Evolutionary conservation across 2,329 filamentous ascomycete genomes (phyloP).

Genomic region (Fusarium goolgardi): DNA sequence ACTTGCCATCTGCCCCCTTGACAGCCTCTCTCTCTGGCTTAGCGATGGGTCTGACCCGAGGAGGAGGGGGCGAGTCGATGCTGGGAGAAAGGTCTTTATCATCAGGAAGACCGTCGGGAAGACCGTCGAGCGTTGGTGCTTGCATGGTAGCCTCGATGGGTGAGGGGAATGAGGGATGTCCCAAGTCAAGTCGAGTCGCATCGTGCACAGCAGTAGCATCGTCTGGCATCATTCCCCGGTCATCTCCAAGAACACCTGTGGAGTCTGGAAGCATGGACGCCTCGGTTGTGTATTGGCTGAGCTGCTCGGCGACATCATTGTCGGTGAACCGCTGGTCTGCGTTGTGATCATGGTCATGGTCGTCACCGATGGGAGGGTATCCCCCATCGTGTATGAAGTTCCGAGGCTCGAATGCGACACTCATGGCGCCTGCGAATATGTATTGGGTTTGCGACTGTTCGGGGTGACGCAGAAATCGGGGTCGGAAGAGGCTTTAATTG

Average conservation of each 20-base stretch:
- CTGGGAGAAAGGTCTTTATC: conserved; percentile 52
- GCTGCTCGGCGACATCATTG: conserved; percentile 57
- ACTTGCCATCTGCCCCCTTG: conserved; percentile 79
- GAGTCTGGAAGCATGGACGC: conserved; percentile 54
- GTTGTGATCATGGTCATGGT: conserved; percentile 57
- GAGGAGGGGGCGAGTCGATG: conserved; percentile 50
- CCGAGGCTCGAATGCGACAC: conserved; percentile 64
- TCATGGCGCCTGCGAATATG: conserved; percentile 55
- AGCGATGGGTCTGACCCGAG: conserved; percentile 64
- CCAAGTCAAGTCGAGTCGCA: conserved; percentile 55
- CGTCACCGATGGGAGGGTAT: conserved; percentile 61
- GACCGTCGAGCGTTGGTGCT: conserved; percentile 44
- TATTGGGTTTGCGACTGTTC: conserved; percentile 17
- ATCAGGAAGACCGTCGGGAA: conserved; percentile 50
- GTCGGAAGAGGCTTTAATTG: conserved; percentile 18
- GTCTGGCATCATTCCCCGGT: conserved; percentile 53
- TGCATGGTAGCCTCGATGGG: conserved; percentile 50
- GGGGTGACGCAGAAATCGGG: conserved; percentile 33
- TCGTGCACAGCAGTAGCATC: conserved; percentile 55
- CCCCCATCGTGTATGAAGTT: conserved; percentile 61
- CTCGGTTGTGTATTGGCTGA: conserved; percentile 58
- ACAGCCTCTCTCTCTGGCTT: conserved; percentile 69
- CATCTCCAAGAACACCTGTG: conserved; percentile 52
- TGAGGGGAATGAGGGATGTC: conserved; percentile 50
- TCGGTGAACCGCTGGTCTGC: conserved; percentile 58